Percentiles rank a stretch among this genome's conserved stretches.
These are phyloP conservation scores for Delonix regia DNA, from an alignment of 306 rosid genomes.

Conservation along the genomic window DNA sequence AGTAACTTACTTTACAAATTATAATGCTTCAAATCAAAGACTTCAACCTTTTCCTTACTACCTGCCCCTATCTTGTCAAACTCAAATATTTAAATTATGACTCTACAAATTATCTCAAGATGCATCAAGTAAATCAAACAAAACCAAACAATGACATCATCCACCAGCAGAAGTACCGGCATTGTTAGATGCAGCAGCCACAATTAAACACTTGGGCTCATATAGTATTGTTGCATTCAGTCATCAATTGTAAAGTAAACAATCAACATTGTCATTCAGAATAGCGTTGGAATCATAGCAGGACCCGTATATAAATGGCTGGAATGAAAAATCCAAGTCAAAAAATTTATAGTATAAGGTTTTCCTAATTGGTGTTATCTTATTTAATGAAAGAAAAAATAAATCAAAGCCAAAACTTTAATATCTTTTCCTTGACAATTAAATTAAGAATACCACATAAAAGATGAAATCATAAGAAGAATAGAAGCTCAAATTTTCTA, in stretches of 20 bases:
- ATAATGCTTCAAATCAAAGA: not conserved
- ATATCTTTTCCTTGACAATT: too few species aligned
- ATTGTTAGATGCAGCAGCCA: not conserved
- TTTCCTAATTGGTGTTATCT: too few species aligned
- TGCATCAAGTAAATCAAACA: not conserved
- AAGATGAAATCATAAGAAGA: too few species aligned
- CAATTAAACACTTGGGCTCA: not conserved
- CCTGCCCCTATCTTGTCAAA: not conserved
- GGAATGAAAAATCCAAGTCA: too few species aligned
- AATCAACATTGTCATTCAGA: not conserved
- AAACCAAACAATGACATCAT: not conserved
- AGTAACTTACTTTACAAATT: not conserved
- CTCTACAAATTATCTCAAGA: not conserved
- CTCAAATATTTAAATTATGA: not conserved
- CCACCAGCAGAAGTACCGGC: not conserved
- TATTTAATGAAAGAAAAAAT: too few species aligned
- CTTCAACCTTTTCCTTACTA: constrained; percentile 7
- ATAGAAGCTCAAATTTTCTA: too few species aligned
- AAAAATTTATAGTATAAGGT: too few species aligned
- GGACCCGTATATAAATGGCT: too few species aligned
- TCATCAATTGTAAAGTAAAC: too few species aligned
- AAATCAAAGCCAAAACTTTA: too few species aligned
- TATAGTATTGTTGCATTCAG: not conserved
- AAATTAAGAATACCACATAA: too few species aligned
- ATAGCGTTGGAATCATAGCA: not conserved